Evolutionary conservation across 2,329 filamentous ascomycete genomes (phyloP).

Genomic region (Mycogone perniciosa): DNA sequence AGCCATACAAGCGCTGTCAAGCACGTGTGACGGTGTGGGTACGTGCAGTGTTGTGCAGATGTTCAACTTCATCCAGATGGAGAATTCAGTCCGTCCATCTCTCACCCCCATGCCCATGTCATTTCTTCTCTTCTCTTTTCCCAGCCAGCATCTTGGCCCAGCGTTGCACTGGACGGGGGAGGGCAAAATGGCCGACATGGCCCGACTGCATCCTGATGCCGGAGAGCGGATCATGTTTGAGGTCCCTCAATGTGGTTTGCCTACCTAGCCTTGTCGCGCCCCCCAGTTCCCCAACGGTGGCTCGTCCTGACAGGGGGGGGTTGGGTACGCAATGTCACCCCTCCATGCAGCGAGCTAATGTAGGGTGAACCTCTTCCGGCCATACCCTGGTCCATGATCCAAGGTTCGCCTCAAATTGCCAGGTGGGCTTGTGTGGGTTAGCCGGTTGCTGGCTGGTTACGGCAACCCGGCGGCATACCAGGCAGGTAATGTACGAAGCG

Average conservation of each 20-base stretch:
- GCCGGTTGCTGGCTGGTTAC: constrained; percentile 3
- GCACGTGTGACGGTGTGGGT: not conserved
- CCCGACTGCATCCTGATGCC: constrained; percentile 9
- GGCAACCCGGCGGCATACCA: constrained; percentile 4
- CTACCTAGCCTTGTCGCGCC: not conserved
- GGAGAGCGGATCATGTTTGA: constrained; percentile 7
- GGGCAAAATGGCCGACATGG: not conserved
- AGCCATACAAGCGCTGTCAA: not conserved
- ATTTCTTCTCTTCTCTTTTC: constrained; percentile 6
- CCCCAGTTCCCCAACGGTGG: constrained; percentile 12
- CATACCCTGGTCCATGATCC: constrained; percentile 20
- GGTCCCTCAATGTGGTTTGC: constrained; percentile 4
- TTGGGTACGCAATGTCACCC: constrained; percentile 25
- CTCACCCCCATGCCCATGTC: not conserved
- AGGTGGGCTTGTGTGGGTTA: constrained; percentile 15
- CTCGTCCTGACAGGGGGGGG: constrained; percentile 8
- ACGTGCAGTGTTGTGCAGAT: not conserved
- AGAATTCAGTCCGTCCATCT: not conserved
- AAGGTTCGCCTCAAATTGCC: constrained; percentile 25
- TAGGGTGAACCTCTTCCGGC: constrained; percentile 26
- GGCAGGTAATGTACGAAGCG: constrained; percentile 1
- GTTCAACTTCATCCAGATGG: not conserved
- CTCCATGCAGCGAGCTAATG: constrained; percentile 29
- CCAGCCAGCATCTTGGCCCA: not conserved
- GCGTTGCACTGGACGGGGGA: not conserved